These are phyloP conservation scores for Ilyonectria robusta DNA, from an alignment of 2,329 filamentous ascomycete species.

Conservation along the genomic window DNA sequence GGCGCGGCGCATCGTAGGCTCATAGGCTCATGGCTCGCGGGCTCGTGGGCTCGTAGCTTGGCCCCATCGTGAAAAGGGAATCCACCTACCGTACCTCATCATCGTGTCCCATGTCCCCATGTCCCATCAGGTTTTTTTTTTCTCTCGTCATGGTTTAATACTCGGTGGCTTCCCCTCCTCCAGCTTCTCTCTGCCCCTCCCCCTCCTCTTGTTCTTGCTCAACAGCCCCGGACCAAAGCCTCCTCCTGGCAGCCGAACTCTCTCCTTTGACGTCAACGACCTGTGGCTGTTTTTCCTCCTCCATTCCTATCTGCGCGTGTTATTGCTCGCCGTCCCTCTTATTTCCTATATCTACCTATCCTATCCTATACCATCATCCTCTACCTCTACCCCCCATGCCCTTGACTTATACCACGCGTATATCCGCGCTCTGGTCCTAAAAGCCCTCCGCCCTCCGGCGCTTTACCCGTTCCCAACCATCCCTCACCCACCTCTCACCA, in stretches of 20 bases:
- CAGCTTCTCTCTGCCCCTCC: constrained; percentile 27
- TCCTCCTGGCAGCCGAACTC: constrained; percentile 33
- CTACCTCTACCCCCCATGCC: not conserved
- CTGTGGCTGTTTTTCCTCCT: constrained; percentile 7
- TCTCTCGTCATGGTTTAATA: constrained; percentile 31
- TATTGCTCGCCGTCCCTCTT: not conserved
- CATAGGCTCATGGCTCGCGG: not conserved
- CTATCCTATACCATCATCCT: not conserved
- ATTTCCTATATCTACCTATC: not conserved
- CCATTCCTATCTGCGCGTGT: constrained; percentile 6
- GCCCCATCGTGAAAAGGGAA: constrained; percentile 29
- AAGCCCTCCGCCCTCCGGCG: not conserved
- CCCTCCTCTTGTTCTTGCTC: constrained; percentile 29
- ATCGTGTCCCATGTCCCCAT: constrained; percentile 22
- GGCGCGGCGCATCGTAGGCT: too few species aligned
- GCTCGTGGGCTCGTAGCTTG: constrained; percentile 2
- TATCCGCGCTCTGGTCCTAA: not conserved
- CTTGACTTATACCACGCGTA: constrained; percentile 4
- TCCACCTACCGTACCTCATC: constrained; percentile 23
- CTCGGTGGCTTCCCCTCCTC: constrained; percentile 29
- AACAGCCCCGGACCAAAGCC: constrained; percentile 45
- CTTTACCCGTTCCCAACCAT: constrained; percentile 2
- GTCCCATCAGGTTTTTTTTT: constrained; percentile 21
- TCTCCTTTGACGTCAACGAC: constrained; percentile 41
- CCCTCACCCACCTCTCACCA: constrained; percentile 18